Percentiles rank a stretch among this genome's conserved stretches.
Conservation (phyloP, 495 filamentous ascomycete species). For the Elasticomyces elasticus region DNA sequence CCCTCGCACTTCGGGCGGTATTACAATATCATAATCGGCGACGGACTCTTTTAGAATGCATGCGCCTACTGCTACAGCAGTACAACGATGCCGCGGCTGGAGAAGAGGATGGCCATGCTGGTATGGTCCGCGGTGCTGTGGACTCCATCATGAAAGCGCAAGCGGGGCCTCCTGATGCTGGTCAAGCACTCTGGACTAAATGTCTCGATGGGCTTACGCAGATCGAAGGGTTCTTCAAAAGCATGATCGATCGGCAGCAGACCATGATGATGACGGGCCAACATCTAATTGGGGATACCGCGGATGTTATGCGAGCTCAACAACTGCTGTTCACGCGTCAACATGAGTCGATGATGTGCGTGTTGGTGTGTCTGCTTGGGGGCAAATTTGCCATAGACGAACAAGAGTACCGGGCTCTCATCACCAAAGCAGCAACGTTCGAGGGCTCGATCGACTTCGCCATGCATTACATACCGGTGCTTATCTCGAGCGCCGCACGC, state of each 20-base stretch:
- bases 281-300: constrained; percentile 44
- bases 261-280: constrained; percentile 60
- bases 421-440: constrained; percentile 52
- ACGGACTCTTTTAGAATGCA: constrained; percentile 66
- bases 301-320: constrained; percentile 65
- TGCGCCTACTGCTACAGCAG: constrained; percentile 39
- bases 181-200: constrained; percentile 47
- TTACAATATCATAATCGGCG: constrained; percentile 77
- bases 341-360: constrained; percentile 75
- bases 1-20: constrained; percentile 29
- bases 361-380: constrained; percentile 67
- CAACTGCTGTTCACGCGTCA: constrained; percentile 64
- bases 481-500: constrained; percentile 59
- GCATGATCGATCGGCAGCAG: constrained; percentile 59
- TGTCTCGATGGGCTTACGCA: constrained; percentile 63
- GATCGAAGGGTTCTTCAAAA: constrained; percentile 61
- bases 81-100: constrained; percentile 52
- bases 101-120: constrained; percentile 47
- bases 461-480: constrained; percentile 71
- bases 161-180: constrained; percentile 11
- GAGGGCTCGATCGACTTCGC: constrained; percentile 61
- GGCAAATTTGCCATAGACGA: constrained; percentile 46
- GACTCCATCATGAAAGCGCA: constrained; percentile 34
- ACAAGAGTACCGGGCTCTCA: constrained; percentile 62
- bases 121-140: constrained; percentile 31